Percentiles rank a stretch among this genome's conserved stretches.
These are phyloP conservation scores for Aspergillus japonicus DNA, from an alignment of 2,329 filamentous ascomycete genomes.

Conservation along the genomic window DNA sequence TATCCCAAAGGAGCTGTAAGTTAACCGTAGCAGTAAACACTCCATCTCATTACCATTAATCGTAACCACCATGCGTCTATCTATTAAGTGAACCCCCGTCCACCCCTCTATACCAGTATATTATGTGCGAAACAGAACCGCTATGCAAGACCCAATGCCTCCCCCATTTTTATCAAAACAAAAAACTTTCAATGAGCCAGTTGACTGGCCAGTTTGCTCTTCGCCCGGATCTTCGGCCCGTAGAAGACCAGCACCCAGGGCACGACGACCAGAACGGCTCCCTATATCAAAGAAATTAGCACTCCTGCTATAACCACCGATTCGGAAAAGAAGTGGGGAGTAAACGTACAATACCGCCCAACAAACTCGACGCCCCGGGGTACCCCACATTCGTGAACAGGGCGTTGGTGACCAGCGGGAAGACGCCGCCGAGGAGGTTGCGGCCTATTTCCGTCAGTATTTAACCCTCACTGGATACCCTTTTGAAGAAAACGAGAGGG, in stretches of 20 bases:
- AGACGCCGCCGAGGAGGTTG: constrained; percentile 77
- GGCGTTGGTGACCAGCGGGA: constrained; percentile 71
- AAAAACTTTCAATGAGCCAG: neutral
- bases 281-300: constrained; percentile 30
- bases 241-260: constrained; percentile 83
- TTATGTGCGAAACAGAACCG: neutral
- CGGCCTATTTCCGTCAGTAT: constrained; percentile 43
- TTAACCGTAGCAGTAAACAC: neutral
- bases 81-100: neutral
- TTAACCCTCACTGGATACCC: no score
- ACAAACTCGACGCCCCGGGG: constrained; percentile 67
- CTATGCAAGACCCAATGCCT: neutral
- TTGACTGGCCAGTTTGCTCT: constrained; percentile 70
- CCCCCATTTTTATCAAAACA: neutral
- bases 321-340: neutral
- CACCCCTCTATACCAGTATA: neutral
- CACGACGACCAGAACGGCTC: constrained; percentile 67
- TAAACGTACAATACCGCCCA: constrained; percentile 67
- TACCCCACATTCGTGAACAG: constrained; percentile 74
- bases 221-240: constrained; percentile 70
- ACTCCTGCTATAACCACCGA: neutral
- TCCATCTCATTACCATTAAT: neutral
- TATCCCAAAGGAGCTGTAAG: no score
- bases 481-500: no score
- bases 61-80: neutral